phyloP scores from a whole-genome alignment of 1,284 basidiomycete species.

The Inonotus hispidus region DNA sequence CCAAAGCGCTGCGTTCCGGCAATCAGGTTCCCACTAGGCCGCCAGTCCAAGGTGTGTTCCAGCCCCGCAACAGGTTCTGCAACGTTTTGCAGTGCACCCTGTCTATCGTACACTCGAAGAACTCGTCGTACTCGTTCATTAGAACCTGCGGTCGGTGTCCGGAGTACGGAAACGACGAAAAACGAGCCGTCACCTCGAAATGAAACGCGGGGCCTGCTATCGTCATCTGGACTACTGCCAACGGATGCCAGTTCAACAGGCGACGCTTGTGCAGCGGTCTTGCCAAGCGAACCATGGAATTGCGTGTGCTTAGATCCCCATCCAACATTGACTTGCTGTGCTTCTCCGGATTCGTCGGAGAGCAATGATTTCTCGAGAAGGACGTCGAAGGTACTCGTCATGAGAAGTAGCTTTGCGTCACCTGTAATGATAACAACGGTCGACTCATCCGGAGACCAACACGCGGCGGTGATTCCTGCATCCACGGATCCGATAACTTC shows the following conservation, averaged over 20 bases:
- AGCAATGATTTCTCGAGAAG: conserved; percentile 75
- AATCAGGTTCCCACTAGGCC: conserved; percentile 86
- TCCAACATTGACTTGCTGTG: conserved; percentile 89
- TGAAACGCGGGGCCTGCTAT: conserved; percentile 67
- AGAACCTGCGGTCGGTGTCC: conserved; percentile 32
- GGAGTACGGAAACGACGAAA: conserved; percentile 80
- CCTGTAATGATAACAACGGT: conserved; percentile 46
- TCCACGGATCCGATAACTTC: conserved; percentile 52
- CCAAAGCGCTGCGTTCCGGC: conserved; percentile 82
- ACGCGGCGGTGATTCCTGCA: conserved; percentile 47
- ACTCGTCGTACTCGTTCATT: conserved; percentile 39
- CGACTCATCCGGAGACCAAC: conserved; percentile 58
- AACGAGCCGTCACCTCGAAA: conserved; percentile 93
- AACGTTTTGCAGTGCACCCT: conserved; percentile 77
- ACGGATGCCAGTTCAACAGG: conserved; percentile 35
- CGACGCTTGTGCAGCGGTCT: conserved; percentile 68
- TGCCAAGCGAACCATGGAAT: conserved; percentile 95
- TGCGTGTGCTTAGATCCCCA: conserved; percentile 98
- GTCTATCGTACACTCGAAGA: conserved; percentile 79
- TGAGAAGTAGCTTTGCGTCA: conserved; percentile 78
- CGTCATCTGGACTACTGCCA: conserved; percentile 66
- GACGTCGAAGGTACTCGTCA: conserved; percentile 88
- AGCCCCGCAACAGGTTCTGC: conserved; percentile 82
- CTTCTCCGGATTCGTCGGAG: conserved; percentile 81
- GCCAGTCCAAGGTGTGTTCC: conserved; percentile 80